Conservation (phyloP, 1,284 basidiomycete genomes). For the Cutaneotrichosporon cutaneum region DNA sequence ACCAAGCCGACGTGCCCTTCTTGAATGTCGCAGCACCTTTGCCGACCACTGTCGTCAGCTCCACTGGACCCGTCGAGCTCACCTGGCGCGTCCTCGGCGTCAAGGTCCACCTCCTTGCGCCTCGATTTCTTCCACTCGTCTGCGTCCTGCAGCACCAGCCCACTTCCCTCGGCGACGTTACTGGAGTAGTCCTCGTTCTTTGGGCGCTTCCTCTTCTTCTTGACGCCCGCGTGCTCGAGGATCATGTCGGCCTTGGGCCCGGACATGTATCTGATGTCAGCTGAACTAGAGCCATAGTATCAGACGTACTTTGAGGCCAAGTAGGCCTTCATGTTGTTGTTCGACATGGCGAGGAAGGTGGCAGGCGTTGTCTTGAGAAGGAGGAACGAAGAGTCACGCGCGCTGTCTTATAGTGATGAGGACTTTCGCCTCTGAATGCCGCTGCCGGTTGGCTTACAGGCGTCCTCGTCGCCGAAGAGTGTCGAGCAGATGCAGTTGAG, state of each 20-base stretch:
- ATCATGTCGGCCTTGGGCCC: conserved; percentile 97
- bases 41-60: conserved; percentile 36
- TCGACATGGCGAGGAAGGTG: conserved; percentile 36
- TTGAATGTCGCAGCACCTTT: conserved; percentile 45
- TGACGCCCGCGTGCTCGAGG: conserved; percentile 63
- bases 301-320: conserved; percentile 54
- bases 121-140: conserved; percentile 57
- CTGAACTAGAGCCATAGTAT: background rate
- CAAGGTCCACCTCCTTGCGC: conserved; percentile 36
- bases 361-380: background rate
- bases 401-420: background rate
- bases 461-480: background rate
- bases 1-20: conserved; percentile 44
- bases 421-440: background rate
- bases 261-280: conserved; percentile 73
- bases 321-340: conserved; percentile 57
- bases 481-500: background rate
- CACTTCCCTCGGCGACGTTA: conserved; percentile 20
- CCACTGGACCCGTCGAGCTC: conserved; percentile 20
- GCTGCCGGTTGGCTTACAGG: background rate
- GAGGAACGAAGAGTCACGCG: background rate
- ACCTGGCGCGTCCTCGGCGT: conserved; percentile 54
- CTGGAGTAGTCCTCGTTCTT: conserved; percentile 59
- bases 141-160: conserved; percentile 50
- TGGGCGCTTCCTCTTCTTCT: conserved; percentile 66